Base-by-base conservation (phyloP, 2,329 filamentous ascomycete species). In the Graphilbum fragrans region DNA sequence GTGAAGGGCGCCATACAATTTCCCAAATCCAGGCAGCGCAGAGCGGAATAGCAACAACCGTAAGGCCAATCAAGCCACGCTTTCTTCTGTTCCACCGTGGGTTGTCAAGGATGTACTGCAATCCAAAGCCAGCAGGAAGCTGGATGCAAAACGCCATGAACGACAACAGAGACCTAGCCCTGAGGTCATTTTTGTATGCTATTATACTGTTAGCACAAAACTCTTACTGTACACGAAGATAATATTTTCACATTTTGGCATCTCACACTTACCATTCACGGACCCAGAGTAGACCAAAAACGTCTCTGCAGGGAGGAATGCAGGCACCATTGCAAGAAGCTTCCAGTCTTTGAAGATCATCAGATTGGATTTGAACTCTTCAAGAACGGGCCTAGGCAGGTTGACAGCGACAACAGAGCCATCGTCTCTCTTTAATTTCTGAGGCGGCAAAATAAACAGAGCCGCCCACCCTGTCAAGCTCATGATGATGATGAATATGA, bases 271-370 rank as follows among this genome's bases (percentile, higher is more conserved):
- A 29, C 25, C 31, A 35, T 59, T 59, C 22, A 56, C 55, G 2
- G 56, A 55, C 17, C 56, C 56, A n/a, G 49, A 48, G 34, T 58
- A 58, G 5, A 58, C 56, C 16, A 59, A 47, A 37, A 56, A 58
- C 20, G 49, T 52, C 42, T 58, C 55, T 5, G 52, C 49, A 7
- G 55, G 45, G 19, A 56, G 44, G 37, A 49, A 52, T n/a, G 44
- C 42, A 1, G 50, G 50, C 5, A 52, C 42, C 53, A 57, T 56
- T 17, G 55, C 41, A 19, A 52, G 41, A 4, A 56, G 40, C 42
- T 50, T 22, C 39, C 39, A 45, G 39, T 45, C 43, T 20, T 39
- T 33, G 37, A 45, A 57, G 23, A 55, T 50, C 12, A 52, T 45
- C 8, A 57, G 33, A 14, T 53, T 58, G n/a, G 52, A 43, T 36